These are phyloP conservation scores for Paraphoma chrysanthemicola DNA, from an alignment of 2,329 filamentous ascomycete species.

Conservation along the genomic window DNA sequence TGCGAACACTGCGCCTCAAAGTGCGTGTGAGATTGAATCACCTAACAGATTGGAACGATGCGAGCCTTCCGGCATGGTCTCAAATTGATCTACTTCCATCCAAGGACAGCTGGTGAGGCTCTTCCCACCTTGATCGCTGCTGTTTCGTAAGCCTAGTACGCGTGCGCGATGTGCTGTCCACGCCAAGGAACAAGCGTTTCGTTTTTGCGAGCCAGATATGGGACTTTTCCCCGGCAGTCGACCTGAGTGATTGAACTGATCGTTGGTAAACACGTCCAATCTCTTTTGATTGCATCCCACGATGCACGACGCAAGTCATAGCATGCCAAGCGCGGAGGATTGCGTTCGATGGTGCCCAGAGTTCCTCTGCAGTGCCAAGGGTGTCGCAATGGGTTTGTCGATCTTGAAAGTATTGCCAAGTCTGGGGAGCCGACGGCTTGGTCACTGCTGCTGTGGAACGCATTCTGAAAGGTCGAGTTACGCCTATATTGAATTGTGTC, in stretches of 20 bases:
- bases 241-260: not conserved
- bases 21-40: no score
- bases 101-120: no score
- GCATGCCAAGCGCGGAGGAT: constrained; percentile 32
- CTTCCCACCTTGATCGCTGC: not conserved
- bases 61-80: no score
- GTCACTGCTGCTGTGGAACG: constrained; percentile 1
- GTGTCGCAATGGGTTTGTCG: constrained; percentile 9
- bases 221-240: not conserved
- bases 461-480: no score
- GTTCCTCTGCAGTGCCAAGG: constrained; percentile 25
- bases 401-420: constrained; percentile 20
- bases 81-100: no score
- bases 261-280: not conserved
- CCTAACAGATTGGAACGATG: no score
- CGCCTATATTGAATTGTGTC: no score
- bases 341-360: constrained; percentile 13
- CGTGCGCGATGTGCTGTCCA: constrained; percentile 5
- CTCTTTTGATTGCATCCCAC: constrained; percentile 5
- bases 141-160: not conserved
- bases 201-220: not conserved
- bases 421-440: not conserved
- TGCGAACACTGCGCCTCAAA: no score
- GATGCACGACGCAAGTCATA: constrained; percentile 4
- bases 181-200: constrained; percentile 7